phyloP scores from a whole-genome alignment of 768 basidiomycete species.

The Phlebiopsis flavidoalba region DNA sequence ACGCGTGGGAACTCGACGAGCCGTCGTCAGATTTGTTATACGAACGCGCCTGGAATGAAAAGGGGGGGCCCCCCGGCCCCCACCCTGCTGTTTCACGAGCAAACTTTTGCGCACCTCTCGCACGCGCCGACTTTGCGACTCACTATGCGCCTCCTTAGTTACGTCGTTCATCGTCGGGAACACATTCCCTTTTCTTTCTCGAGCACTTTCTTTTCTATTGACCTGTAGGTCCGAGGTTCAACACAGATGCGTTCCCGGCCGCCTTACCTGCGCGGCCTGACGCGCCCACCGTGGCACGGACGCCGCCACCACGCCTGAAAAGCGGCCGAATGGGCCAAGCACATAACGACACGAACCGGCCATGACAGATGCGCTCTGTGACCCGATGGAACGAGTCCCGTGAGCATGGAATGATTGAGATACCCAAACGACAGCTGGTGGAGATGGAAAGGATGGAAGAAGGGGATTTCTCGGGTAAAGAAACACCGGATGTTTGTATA shows the following conservation, averaged over 20 bases:
- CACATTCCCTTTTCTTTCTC: too few species aligned
- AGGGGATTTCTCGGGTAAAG: too few species aligned
- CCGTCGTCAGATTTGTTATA: slow-evolving; percentile 31
- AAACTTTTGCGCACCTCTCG: slow-evolving; percentile 69
- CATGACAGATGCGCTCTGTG: slow-evolving; percentile 42
- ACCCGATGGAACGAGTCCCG: slow-evolving; percentile 35
- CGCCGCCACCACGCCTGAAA: slow-evolving; percentile 13
- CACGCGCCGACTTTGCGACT: slow-evolving; percentile 61
- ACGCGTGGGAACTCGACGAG: slow-evolving; percentile 1
- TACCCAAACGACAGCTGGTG: neutral
- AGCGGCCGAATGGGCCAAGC: slow-evolving; percentile 32
- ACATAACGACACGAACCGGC: slow-evolving; percentile 34
- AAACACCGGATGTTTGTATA: too few species aligned
- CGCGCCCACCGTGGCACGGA: slow-evolving; percentile 17
- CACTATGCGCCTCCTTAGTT: too few species aligned
- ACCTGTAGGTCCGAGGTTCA: slow-evolving; percentile 23
- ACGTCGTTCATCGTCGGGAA: too few species aligned
- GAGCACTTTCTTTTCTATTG: too few species aligned
- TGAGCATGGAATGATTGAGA: slow-evolving; percentile 5
- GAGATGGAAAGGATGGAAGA: too few species aligned
- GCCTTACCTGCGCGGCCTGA: slow-evolving; percentile 13
- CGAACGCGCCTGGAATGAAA: slow-evolving; percentile 54
- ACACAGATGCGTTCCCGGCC: slow-evolving; percentile 19
- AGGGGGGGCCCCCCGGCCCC: slow-evolving; percentile 64
- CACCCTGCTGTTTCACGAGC: slow-evolving; percentile 78